Evolutionary conservation across 73 alveolate species (phyloP), one percentile per base, ranked within the genome.

Genomic region (Paramecium sonneborni): DNA sequence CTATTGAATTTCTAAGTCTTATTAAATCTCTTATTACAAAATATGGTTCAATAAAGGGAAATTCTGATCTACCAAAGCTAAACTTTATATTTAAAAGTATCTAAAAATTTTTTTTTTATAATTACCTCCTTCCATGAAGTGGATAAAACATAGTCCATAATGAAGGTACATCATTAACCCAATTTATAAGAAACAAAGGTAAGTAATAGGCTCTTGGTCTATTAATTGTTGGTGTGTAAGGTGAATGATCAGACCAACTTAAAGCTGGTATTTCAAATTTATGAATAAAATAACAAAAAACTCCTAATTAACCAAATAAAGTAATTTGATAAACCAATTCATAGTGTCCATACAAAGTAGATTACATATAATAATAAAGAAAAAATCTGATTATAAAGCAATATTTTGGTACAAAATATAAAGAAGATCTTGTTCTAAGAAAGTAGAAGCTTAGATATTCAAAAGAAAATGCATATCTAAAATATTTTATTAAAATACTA

Each of bases 111-210:
- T 15, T 0, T n/a, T n/a, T 11, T 12, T 3, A 30, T 12, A 9
- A 12, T 1, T 56, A 41, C 85, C 57, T 62, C 55, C 94, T 88
- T 39, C 94, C 94, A 43, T 70, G 26, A 21, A 88, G 55, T 6
- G 94, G 94, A 88, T 88, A 88, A 69, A 88, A 88, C 94, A 88
- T 88, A 1, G 94, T 70, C 94, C 94, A 88, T 26, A 88, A 28
- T 26, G 69, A 48, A 3, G 94, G 94, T 21, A 67, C 26, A 11
- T 88, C 94, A 43, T 72, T 57, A 23, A 38, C 18, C 94, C 94
- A 88, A 0, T 72, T 85, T 23, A 88, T 46, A 24, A 41, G 55
- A 55, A 88, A 88, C 30, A 88, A 39, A 35, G 94, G 94, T 57
- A 69, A 18, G 18, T 88, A 88, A 32, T 69, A 70, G 5, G 46